phyloP scores from a whole-genome alignment of 2,329 filamentous ascomycete species.

The Penicillium sp. region DNA sequence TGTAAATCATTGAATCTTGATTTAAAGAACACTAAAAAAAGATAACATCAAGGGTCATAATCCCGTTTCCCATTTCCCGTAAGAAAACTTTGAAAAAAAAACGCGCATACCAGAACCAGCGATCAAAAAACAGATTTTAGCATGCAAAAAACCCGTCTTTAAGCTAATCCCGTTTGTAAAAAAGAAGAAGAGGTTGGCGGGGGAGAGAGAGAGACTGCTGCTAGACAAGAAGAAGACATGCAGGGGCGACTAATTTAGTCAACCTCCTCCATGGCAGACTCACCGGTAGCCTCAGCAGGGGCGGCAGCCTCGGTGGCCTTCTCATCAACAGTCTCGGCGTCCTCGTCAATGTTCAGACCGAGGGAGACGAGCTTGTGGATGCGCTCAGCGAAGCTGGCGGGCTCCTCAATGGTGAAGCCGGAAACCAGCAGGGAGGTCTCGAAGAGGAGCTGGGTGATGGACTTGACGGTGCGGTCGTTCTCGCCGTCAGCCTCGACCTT shows the following conservation, averaged over 20 bases:
- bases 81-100: constrained; percentile 32
- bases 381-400: constrained; percentile 95
- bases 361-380: constrained; percentile 99
- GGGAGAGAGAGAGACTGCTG: not conserved
- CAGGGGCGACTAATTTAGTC: constrained; percentile 67
- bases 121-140: not conserved
- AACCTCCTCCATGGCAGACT: constrained; percentile 99
- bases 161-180: constrained; percentile 7
- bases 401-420: constrained; percentile 99
- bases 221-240: not conserved
- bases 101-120: constrained; percentile 6
- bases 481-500: constrained; percentile 98
- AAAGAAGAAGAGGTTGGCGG: not conserved
- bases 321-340: constrained; percentile 71
- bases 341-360: constrained; percentile 96
- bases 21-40: constrained; percentile 27
- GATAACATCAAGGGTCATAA: constrained; percentile 37
- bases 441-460: constrained; percentile 96
- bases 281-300: constrained; percentile 70
- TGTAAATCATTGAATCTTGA: constrained; percentile 14
- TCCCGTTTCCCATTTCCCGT: constrained; percentile 40
- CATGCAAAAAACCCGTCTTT: not conserved
- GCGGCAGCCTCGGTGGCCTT: constrained; percentile 63
- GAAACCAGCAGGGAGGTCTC: constrained; percentile 98
- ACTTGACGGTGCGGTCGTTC: constrained; percentile 99